Percentiles rank a stretch among this genome's conserved stretches.
Evolutionary conservation across 805 yeast species (phyloP).

Genomic region (Wickerhamiella cacticola): DNA sequence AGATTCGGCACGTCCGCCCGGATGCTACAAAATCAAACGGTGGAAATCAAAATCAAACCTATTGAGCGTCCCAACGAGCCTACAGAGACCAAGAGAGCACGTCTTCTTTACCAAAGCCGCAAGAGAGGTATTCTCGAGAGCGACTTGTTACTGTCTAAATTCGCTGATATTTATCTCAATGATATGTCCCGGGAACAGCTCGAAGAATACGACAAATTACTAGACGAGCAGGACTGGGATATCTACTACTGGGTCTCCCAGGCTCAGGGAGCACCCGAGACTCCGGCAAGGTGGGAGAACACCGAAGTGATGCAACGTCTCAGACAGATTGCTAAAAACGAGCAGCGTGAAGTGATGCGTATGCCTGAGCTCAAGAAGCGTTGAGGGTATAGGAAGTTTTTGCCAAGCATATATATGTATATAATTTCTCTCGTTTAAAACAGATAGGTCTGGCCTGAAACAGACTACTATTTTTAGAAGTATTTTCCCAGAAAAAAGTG

Average conservation of each 20-base stretch:
- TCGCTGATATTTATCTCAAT: slow-evolving; percentile 63
- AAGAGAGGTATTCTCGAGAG: slow-evolving; percentile 93
- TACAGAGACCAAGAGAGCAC: slow-evolving; percentile 64
- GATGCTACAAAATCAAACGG: slow-evolving; percentile 22
- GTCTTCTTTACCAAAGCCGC: slow-evolving; percentile 80
- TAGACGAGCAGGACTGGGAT: slow-evolving; percentile 98
- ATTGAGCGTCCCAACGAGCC: slow-evolving; percentile 63
- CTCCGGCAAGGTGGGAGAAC: slow-evolving; percentile 77
- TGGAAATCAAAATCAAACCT: slow-evolving; percentile 50
- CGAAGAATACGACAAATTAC: slow-evolving; percentile 66
- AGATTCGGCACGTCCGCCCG: neutral
- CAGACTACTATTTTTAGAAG: too few relatives aligned
- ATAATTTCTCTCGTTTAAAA: too few relatives aligned
- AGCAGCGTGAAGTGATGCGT: slow-evolving; percentile 58
- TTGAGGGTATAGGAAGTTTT: too few relatives aligned
- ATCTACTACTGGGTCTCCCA: slow-evolving; percentile 95
- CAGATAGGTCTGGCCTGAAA: too few relatives aligned
- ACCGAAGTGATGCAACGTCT: slow-evolving; percentile 50
- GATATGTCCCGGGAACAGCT: slow-evolving; percentile 51
- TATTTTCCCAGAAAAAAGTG: too few relatives aligned
- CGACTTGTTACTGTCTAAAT: slow-evolving; percentile 71
- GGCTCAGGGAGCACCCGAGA: slow-evolving; percentile 57
- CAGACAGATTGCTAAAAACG: slow-evolving; percentile 64
- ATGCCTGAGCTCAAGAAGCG: slow-evolving; percentile 67
- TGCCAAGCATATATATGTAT: too few relatives aligned